Base-by-base conservation (phyloP, 1,139 yeast genomes). In the Protomyces inundatus region DNA sequence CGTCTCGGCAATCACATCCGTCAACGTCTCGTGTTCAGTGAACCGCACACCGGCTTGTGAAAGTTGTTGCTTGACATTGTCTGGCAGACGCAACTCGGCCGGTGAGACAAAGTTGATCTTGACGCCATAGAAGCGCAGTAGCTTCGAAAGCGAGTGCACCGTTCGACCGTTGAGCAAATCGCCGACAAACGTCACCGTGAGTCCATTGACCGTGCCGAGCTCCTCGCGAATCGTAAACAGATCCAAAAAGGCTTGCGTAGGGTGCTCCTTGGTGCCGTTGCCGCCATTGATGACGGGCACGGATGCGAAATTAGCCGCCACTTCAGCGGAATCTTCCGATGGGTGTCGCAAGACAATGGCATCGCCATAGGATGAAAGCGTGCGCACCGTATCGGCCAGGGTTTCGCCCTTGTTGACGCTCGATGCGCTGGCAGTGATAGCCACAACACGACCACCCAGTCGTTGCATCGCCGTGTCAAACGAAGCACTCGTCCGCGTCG, bases 381-480 rank as follows among this genome's bases (percentile, higher is more conserved):
- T 85, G 77, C 98, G 85, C 70, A 95, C 84, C 56, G 98, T 93
- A 75, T 95, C 99, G 79, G 93, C 98, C 73, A 95, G 82, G 60
- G 98, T 88, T 81, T 95, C 99, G 69, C 99, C 99, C 82, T 95
- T 95, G 80, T 90, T 89, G 63, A 91, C 96, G 35, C 97, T 90
- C 30, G 98, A 90, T 54, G 93, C 82, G 67, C 83, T 84, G 66
- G 95, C 88, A 69, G 89, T 82, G 69, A 95, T 87, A 63, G 95
- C 84, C 70, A 95, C 88, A 70, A 91, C 97, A 77, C 96, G 86
- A 75, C 99, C 99, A 76, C 99, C 99, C 72, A 95, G 82, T 80
- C 99, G 88, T 81, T 95, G 98, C 98, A 95, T 95, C 67, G 99
- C 99, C 71, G 97, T 97, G 76, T 95, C 96, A 75, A 95, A 95